These are phyloP conservation scores for Ascochyta rabiei DNA, from an alignment of 2,329 filamentous ascomycete genomes.

Conservation along the genomic window DNA sequence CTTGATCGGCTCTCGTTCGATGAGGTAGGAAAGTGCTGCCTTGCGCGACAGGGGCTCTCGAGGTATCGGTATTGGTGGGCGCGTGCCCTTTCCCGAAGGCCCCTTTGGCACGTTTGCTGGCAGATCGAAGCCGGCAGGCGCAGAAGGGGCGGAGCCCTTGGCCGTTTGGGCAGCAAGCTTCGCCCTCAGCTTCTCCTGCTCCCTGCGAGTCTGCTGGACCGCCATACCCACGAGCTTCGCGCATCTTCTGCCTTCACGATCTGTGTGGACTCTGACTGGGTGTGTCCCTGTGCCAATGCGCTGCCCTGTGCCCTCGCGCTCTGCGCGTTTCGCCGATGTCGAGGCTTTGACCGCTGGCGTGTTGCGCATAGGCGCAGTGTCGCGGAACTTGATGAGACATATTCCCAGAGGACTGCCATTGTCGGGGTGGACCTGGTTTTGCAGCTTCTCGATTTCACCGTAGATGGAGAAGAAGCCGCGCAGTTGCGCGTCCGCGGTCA, in stretches of 20 bases:
- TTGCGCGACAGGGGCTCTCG: slow-evolving; percentile 53
- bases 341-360: slow-evolving; percentile 68
- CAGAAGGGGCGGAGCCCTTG: slow-evolving; percentile 28
- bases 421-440: slow-evolving; percentile 92
- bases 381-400: slow-evolving; percentile 87
- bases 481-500: slow-evolving; percentile 80
- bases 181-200: slow-evolving; percentile 56
- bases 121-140: slow-evolving; percentile 56
- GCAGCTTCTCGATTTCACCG: slow-evolving; percentile 87
- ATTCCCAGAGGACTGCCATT: slow-evolving; percentile 95
- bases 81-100: slow-evolving; percentile 65
- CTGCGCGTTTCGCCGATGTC: slow-evolving; percentile 80
- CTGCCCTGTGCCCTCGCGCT: slow-evolving; percentile 76
- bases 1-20: slow-evolving; percentile 70
- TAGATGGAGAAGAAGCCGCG: slow-evolving; percentile 77
- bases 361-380: slow-evolving; percentile 63
- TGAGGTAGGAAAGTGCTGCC: slow-evolving; percentile 54
- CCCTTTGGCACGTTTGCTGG: slow-evolving; percentile 88
- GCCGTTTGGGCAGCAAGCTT: slow-evolving; percentile 38
- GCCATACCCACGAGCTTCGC: slow-evolving; percentile 76
- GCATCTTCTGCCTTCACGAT: slow-evolving; percentile 86
- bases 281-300: slow-evolving; percentile 74
- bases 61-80: slow-evolving; percentile 44
- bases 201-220: slow-evolving; percentile 71
- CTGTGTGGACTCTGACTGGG: slow-evolving; percentile 78